These are phyloP conservation scores for Discostella stelligeroides DNA, from an alignment of 108 stramenopile genomes.

Conservation along the genomic window DNA sequence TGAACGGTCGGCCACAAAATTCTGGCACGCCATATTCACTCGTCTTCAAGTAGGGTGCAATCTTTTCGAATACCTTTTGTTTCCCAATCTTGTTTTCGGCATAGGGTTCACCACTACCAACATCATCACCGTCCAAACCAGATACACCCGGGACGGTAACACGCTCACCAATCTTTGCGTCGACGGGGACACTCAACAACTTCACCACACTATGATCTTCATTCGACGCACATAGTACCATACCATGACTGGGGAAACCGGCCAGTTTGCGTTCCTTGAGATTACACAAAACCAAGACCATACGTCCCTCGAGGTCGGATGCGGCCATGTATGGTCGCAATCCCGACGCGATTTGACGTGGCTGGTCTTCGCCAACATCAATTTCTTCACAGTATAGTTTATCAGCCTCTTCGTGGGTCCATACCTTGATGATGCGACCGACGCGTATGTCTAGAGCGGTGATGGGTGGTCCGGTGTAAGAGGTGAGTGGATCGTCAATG, in stretches of 20 bases:
- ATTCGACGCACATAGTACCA: slow-evolving; percentile 97
- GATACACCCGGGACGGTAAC: slow-evolving; percentile 77
- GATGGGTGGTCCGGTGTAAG: slow-evolving; percentile 87
- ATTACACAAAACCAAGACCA: slow-evolving; percentile 97
- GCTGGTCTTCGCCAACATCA: slow-evolving; percentile 94
- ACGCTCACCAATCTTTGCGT: slow-evolving; percentile 92
- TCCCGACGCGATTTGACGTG: slow-evolving; percentile 94
- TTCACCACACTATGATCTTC: slow-evolving; percentile 89
- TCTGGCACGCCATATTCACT: slow-evolving; percentile 84
- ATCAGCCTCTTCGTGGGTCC: slow-evolving; percentile 96
- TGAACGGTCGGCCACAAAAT: slow-evolving; percentile 84
- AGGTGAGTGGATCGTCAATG: slow-evolving; percentile 62
- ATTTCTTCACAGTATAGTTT: slow-evolving; percentile 99
- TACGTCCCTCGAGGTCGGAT: slow-evolving; percentile 87
- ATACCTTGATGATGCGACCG: slow-evolving; percentile 88
- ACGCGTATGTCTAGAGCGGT: slow-evolving; percentile 91
- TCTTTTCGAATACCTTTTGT: slow-evolving; percentile 97
- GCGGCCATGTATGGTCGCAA: slow-evolving; percentile 81
- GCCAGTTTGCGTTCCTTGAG: slow-evolving; percentile 95
- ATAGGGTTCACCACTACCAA: slow-evolving; percentile 79
- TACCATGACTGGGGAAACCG: slow-evolving; percentile 96
- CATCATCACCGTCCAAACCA: slow-evolving; percentile 79
- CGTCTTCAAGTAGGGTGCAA: slow-evolving; percentile 91
- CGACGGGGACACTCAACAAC: slow-evolving; percentile 92
- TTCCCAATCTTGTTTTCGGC: slow-evolving; percentile 94